These are phyloP conservation scores for Carpinus viminea DNA, from an alignment of 306 rosid genomes.

Conservation along the genomic window DNA sequence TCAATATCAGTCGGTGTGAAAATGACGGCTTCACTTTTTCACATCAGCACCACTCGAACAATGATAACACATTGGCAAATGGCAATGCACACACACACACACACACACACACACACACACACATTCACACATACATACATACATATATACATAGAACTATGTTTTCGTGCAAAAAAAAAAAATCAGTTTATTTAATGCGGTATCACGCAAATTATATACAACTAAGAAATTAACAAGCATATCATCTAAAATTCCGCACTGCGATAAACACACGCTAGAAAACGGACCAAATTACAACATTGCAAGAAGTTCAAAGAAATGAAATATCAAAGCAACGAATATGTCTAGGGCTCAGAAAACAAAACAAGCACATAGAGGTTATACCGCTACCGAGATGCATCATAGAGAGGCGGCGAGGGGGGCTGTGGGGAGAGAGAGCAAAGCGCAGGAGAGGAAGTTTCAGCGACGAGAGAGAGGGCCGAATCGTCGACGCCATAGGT, in stretches of 20 bases:
- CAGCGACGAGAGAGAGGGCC: constrained; percentile 71
- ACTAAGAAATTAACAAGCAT: not conserved
- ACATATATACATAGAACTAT: not conserved
- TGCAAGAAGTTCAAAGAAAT: not conserved
- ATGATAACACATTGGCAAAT: not conserved
- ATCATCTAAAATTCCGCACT: not conserved
- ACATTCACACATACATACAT: too few relatives aligned
- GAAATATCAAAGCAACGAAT: not conserved
- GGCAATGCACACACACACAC: not conserved
- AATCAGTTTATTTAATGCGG: not conserved
- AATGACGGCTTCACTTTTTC: not conserved
- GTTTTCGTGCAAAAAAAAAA: not conserved
- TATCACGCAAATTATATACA: not conserved
- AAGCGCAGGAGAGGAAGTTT: constrained; percentile 46
- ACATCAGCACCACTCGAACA: not conserved
- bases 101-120: not conserved
- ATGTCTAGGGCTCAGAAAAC: constrained; percentile 1
- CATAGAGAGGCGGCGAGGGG: constrained; percentile 45
- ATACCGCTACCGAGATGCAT: constrained; percentile 51
- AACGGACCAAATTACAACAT: not conserved
- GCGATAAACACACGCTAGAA: not conserved
- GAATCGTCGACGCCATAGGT: constrained; percentile 76
- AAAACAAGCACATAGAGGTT: not conserved
- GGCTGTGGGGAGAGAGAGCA: constrained; percentile 45
- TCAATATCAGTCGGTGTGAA: not conserved